Evolutionary conservation across 805 yeast species (phyloP), one percentile per base, ranked within the genome.

Genomic region (Candida corydali): DNA sequence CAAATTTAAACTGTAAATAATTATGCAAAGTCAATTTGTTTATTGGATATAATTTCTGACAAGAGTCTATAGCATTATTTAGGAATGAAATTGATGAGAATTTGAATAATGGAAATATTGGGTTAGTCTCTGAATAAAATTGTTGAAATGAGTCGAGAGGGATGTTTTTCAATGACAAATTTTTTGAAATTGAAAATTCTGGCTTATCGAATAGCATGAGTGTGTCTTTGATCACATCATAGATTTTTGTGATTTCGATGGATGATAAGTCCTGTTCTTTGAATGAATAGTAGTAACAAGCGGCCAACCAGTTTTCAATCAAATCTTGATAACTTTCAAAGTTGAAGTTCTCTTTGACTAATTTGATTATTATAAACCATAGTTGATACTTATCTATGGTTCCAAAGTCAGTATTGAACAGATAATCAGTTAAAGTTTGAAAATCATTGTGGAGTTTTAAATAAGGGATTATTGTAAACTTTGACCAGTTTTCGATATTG

Each of bases 1-100:
- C 42, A 8, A 51, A 49, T 37, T 57, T 59, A 27, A 58, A 47
- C 10, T 43, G 31, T 29, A 66, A 45, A 37, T 46, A 66, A 19
- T 54, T 51, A 4, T 35, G 36, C n/a, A 66, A 47, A 1, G 67
- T 56, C n/a, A 62, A 48, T 24, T 57, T 60, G 32, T 57, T 62
- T 26, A 59, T 52, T 1, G 69, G 60, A 34, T 54, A 63, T 16
- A 67, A 48, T 28, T 48, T 50, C 26, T 56, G 55, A 42, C 70
- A 65, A 1, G 59, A 55, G 5, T 50, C 45, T 3, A 63, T 41
- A 12, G 47, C 46, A 14, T 52, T 42, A 5, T 49, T 46, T 19
- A 63, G 26, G 3, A 17, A 24, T 7, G 47, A 42, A 12, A 40
- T 45, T 15, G 44, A 45, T 10, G 40, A 41, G 1, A 57, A 51